phyloP scores from a whole-genome alignment of 192 early-diverging fungal species.

The Coemansia sp. region DNA sequence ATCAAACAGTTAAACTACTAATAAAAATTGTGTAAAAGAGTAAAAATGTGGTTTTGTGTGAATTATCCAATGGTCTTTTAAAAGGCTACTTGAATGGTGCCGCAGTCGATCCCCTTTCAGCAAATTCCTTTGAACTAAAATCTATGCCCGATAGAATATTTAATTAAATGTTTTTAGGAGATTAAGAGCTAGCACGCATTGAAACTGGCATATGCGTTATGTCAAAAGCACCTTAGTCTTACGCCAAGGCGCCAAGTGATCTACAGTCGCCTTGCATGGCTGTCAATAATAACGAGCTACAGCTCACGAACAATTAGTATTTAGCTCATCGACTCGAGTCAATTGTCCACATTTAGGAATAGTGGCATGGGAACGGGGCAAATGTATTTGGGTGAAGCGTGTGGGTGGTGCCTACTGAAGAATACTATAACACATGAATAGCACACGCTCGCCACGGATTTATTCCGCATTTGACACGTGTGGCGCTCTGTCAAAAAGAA shows the following conservation, averaged over 20 bases:
- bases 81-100: background rate
- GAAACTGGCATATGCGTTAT: background rate
- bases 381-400: background rate
- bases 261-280: background rate
- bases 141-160: background rate
- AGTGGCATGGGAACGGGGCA: background rate
- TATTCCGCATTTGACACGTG: too few relatives aligned
- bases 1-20: background rate
- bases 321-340: background rate
- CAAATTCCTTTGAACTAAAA: background rate
- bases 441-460: background rate
- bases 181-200: background rate
- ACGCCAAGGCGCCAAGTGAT: background rate
- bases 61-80: background rate
- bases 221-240: background rate
- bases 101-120: background rate
- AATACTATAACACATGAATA: background rate
- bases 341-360: background rate
- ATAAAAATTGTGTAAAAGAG: too few relatives aligned
- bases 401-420: background rate
- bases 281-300: background rate
- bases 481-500: too few relatives aligned
- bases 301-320: background rate
- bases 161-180: background rate
- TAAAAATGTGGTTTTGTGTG: too few relatives aligned